A percentile compares a stretch with the other conserved stretches of the same genome.
phyloP scores from a whole-genome alignment of 2,329 filamentous ascomycete species.

The Geosmithia putterillii region DNA sequence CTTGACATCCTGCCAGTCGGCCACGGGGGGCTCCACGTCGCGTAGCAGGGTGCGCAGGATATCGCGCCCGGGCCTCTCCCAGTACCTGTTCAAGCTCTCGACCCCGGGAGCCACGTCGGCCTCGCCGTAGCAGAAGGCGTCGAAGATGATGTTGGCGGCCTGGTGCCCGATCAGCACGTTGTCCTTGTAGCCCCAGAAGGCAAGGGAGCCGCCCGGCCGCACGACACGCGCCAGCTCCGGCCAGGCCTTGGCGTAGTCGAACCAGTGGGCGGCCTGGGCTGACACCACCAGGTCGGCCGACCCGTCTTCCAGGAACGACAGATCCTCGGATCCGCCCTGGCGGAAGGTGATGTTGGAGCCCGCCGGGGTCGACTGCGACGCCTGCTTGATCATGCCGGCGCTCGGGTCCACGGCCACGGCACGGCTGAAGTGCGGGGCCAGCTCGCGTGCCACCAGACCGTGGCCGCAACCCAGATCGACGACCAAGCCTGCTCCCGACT shows the following conservation, averaged over 20 bases:
- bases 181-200: conserved; percentile 54
- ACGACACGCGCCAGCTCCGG: conserved; percentile 40
- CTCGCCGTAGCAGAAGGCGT: conserved; percentile 41
- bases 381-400: conserved; percentile 41
- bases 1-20: conserved; percentile 38
- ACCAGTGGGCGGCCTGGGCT: conserved; percentile 55
- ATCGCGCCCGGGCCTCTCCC: conserved; percentile 47
- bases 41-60: conserved; percentile 38
- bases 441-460: conserved; percentile 30
- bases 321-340: conserved; percentile 38
- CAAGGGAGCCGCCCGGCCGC: conserved; percentile 42
- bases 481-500: conserved; percentile 17
- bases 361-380: conserved; percentile 23
- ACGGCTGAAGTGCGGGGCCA: conserved; percentile 31
- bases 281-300: conserved; percentile 38
- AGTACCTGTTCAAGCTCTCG: conserved; percentile 42
- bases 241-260: conserved; percentile 44
- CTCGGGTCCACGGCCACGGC: conserved; percentile 39
- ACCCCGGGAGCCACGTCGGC: conserved; percentile 28
- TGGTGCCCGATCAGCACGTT: conserved; percentile 41
- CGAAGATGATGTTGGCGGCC: conserved; percentile 37
- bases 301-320: conserved; percentile 33
- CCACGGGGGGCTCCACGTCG: conserved; percentile 36
- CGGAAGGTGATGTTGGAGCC: conserved; percentile 33
- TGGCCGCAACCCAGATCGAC: conserved; percentile 47